Conservation (phyloP, 768 basidiomycete species). For the Serendipita vermifera region DNA sequence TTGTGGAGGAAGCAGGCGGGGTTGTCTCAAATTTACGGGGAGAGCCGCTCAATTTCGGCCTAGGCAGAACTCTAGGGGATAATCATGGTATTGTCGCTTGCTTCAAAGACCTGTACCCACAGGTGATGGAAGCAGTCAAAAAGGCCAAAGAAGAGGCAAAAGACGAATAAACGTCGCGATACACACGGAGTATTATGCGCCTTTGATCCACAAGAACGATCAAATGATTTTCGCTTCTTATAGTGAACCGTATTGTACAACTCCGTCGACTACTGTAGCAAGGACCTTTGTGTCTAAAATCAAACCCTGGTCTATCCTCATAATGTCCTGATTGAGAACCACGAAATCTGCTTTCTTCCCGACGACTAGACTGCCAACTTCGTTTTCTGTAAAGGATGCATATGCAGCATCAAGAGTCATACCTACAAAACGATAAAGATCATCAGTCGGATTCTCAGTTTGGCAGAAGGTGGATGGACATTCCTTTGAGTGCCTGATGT, state of each 20-base stretch:
- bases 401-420: conserved; percentile 88
- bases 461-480: no score
- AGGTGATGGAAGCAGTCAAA: conserved; percentile 63
- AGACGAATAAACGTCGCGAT: background rate
- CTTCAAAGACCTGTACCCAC: conserved; percentile 51
- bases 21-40: conserved; percentile 78
- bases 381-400: conserved; percentile 63
- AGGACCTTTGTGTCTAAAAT: conserved; percentile 53
- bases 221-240: background rate
- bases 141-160: conserved; percentile 33
- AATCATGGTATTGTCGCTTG: conserved; percentile 85
- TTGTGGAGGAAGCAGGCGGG: conserved; percentile 84
- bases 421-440: conserved; percentile 24
- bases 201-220: background rate
- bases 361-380: conserved; percentile 53
- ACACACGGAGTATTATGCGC: background rate
- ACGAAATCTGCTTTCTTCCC: conserved; percentile 88
- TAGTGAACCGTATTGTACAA: conserved; percentile 42
- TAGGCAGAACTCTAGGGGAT: conserved; percentile 70
- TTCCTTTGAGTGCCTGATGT: conserved; percentile 65
- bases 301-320: conserved; percentile 46
- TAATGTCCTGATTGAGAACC: conserved; percentile 66
- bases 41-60: conserved; percentile 64
- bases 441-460: no score
- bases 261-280: conserved; percentile 67